Evolutionary conservation across 345 rosid species (phyloP).

Genomic region (Populus tremula): DNA sequence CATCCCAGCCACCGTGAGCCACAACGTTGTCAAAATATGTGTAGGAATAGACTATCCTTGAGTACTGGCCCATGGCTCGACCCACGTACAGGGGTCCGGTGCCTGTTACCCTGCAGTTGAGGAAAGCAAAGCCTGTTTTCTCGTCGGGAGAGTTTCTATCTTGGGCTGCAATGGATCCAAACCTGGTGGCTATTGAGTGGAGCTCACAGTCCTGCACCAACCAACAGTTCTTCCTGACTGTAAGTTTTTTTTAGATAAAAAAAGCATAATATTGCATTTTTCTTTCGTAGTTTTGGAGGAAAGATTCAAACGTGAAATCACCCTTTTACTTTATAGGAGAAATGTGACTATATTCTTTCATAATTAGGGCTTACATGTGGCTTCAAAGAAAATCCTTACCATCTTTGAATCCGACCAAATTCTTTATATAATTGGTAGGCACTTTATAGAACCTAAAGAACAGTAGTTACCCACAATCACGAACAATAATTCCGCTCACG

Average conservation of each 20-base stretch:
- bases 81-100: constrained; percentile 81
- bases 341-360: no score
- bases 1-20: constrained; percentile 98
- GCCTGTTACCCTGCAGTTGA: constrained; percentile 74
- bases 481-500: neutral
- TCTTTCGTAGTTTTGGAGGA: no score
- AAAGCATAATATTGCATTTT: no score
- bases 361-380: neutral
- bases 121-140: constrained; percentile 86
- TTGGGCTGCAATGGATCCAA: constrained; percentile 94
- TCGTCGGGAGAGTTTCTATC: constrained; percentile 72
- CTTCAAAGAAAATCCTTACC: neutral
- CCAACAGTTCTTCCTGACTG: neutral
- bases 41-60: constrained; percentile 80
- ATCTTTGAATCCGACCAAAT: neutral
- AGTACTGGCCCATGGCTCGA: constrained; percentile 96
- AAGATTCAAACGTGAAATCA: no score
- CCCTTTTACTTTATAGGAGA: no score
- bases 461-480: neutral
- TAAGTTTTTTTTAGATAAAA: neutral
- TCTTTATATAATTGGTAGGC: neutral
- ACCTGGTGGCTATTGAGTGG: constrained; percentile 84
- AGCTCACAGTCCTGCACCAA: constrained; percentile 77
- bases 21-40: constrained; percentile 83
- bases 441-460: constrained; percentile 3